Evolutionary conservation across 108 stramenopile species (phyloP), one percentile per base, ranked within the genome.

Genomic region (Phaeodactylum tricornutum): DNA sequence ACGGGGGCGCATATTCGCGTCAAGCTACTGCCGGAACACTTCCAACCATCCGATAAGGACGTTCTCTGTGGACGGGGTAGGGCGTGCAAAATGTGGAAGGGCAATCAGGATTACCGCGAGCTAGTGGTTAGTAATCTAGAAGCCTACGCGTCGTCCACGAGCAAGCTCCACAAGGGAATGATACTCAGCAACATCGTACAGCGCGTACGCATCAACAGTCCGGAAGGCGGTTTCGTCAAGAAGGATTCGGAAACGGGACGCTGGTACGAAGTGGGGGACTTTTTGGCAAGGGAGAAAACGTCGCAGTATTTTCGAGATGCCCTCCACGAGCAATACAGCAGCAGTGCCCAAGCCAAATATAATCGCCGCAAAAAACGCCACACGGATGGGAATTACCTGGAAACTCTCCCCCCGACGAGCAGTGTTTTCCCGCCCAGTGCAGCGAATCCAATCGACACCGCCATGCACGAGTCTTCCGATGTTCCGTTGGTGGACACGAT

Each of bases 261-360:
- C 5, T 58, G 48, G 54, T 60, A 43, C 37, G 66, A 67, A 36
- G 46, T 67, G 19, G 66, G 66, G 2, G 43, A 61, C 32, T 55
- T 57, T 43, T 50, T 43, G 53, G 64, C 64, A 15, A 50, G 52
- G 21, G 64, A 58, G 11, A 66, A 66, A 46, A 53, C 62, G 29
- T 55, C 59, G 20, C 70, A 71, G 28, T 28, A 26, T 26, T 64
- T 71, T 14, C 64, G 70, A 3, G 70, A 71, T 23, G 17, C 40
- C 20, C 49, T 71, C 20, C 53, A 61, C 25, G 44, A 37, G 2
- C 20, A 47, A 9, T 65, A 71, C 47, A 43, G 42, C 14, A 57
- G 61, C 2, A 61, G 59, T 38, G 42, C 53, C 57, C 60, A 60
- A 44, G 50, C 64, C 27, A 69, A 62, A 33, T 42, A 37, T 6